phyloP scores from a whole-genome alignment of 768 basidiomycete species.

The Tubosaeta sp. region DNA sequence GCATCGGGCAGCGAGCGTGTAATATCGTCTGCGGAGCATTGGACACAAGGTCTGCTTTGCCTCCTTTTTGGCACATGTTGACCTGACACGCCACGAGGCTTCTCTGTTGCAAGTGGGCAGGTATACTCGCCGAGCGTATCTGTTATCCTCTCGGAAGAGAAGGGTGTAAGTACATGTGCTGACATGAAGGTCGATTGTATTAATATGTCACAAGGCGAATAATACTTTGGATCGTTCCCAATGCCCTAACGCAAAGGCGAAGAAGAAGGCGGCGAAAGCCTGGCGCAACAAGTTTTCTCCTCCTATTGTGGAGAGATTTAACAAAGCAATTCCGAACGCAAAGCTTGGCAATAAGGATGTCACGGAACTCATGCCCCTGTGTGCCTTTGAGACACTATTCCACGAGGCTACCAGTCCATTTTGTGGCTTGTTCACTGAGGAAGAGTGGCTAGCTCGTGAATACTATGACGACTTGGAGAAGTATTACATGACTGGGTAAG shows the following conservation, averaged over 20 bases:
- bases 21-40: conserved; percentile 62
- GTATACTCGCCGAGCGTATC: conserved; percentile 45
- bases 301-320: conserved; percentile 55
- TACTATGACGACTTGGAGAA: conserved; percentile 72
- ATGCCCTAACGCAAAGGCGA: conserved; percentile 54
- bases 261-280: conserved; percentile 39
- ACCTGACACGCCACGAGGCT: conserved; percentile 41
- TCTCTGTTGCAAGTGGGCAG: conserved; percentile 48
- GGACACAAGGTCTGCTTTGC: conserved; percentile 50
- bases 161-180: conserved; percentile 36
- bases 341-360: conserved; percentile 53
- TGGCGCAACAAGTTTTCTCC: conserved; percentile 59
- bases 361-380: conserved; percentile 61
- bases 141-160: conserved; percentile 47
- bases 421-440: conserved; percentile 62
- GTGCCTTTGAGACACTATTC: conserved; percentile 76
- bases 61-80: neutral
- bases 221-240: conserved; percentile 63
- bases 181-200: neutral
- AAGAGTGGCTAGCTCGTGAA: conserved; percentile 65
- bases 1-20: conserved; percentile 54
- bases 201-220: conserved; percentile 43
- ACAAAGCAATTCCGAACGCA: conserved; percentile 57
- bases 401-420: conserved; percentile 52
- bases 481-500: conserved; percentile 73